These are phyloP conservation scores for Kwoniella sp. DNA, from an alignment of 768 basidiomycete genomes.

Conservation along the genomic window DNA sequence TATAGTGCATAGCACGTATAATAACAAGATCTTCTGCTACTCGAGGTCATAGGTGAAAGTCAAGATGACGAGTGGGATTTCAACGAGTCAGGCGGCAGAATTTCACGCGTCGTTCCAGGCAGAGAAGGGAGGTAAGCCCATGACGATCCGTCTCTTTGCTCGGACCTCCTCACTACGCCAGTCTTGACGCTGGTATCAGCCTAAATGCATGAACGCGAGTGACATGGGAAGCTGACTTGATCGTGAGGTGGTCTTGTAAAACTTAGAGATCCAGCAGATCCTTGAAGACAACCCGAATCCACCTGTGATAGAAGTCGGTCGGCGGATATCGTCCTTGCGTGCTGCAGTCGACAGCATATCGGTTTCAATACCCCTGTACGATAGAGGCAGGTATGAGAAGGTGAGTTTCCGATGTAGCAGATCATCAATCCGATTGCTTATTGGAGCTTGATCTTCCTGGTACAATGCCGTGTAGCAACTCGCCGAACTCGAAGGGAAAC, in stretches of 20 bases:
- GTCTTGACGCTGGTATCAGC: too few relatives aligned
- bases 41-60: not conserved
- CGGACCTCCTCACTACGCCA: too few relatives aligned
- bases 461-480: constrained; percentile 69
- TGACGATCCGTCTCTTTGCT: too few relatives aligned
- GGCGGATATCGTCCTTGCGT: constrained; percentile 15
- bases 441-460: too few relatives aligned
- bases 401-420: too few relatives aligned
- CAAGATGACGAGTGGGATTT: not conserved
- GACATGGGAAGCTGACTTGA: too few relatives aligned
- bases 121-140: not conserved
- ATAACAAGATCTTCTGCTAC: too few relatives aligned
- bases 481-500: constrained; percentile 63
- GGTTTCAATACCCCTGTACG: constrained; percentile 32
- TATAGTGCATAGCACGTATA: too few relatives aligned
- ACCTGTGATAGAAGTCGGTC: constrained; percentile 14
- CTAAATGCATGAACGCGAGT: too few relatives aligned
- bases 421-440: too few relatives aligned
- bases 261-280: not conserved
- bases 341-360: constrained; percentile 8
- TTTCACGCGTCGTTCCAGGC: constrained; percentile 2
- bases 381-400: constrained; percentile 35
- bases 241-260: too few relatives aligned
- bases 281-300: not conserved
- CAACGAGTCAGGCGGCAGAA: not conserved